A percentile compares a stretch with the other conserved stretches of the same genome.
Evolutionary conservation across 73 alveolate species (phyloP).

Genomic region (Paramecium biaurelia): DNA sequence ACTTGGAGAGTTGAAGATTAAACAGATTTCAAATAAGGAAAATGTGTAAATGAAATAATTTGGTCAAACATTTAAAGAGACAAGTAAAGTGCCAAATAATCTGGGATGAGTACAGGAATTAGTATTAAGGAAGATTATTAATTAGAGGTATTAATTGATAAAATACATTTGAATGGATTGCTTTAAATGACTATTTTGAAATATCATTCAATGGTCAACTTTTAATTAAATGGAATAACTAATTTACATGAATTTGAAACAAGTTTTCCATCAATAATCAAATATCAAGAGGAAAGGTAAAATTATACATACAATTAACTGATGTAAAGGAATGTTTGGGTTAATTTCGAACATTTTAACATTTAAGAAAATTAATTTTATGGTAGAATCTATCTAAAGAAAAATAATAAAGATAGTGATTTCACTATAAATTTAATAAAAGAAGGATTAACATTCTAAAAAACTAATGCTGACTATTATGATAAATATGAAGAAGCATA

Average conservation of each 20-base stretch:
- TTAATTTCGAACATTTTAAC: not conserved
- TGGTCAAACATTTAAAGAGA: slow-evolving; percentile 2
- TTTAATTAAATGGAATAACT: not conserved
- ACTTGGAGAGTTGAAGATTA: slow-evolving; percentile 51
- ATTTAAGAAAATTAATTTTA: not conserved
- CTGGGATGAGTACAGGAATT: not conserved
- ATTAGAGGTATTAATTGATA: not conserved
- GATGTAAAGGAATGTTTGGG: slow-evolving; percentile 25
- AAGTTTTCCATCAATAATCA: not conserved
- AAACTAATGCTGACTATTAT: not conserved
- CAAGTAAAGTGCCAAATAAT: not conserved
- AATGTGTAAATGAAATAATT: slow-evolving; percentile 13
- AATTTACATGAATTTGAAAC: not conserved
- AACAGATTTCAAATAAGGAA: not conserved
- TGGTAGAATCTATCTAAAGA: not conserved
- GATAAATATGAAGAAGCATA: not conserved
- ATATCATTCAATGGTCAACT: not conserved
- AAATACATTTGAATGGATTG: not conserved
- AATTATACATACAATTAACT: not conserved
- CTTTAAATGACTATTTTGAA: not conserved
- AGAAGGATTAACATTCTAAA: not conserved
- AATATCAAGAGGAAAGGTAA: not conserved
- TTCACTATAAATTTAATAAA: not conserved
- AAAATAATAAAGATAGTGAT: not conserved
- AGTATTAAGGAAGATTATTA: not conserved